A percentile compares a stretch with the other conserved stretches of the same genome.
These are phyloP conservation scores for Amauroascus verrucosus DNA, from an alignment of 2,329 filamentous ascomycete genomes.

Conservation along the genomic window DNA sequence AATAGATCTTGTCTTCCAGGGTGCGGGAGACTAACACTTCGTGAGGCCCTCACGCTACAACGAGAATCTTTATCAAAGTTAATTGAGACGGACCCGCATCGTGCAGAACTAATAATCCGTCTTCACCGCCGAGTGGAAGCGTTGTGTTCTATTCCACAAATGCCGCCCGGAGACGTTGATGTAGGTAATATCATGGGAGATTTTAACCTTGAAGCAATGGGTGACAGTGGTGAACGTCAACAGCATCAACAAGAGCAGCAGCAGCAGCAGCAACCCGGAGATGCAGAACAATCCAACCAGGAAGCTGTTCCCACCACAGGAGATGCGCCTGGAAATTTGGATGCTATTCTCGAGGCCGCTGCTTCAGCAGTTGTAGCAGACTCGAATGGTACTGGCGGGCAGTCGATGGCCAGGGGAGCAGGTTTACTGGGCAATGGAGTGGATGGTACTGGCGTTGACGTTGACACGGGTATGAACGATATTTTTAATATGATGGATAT, in stretches of 20 bases:
- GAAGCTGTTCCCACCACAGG: constrained; percentile 9
- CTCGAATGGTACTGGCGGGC: constrained; percentile 8
- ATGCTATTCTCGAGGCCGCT: constrained; percentile 33
- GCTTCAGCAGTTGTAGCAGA: constrained; percentile 28
- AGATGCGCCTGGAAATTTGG: constrained; percentile 28
- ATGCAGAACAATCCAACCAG: not conserved
- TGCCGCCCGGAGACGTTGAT: constrained; percentile 23
- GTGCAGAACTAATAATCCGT: constrained; percentile 37
- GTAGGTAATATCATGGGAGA: constrained; percentile 36
- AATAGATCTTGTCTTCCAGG: constrained; percentile 27
- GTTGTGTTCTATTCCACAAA: constrained; percentile 28
- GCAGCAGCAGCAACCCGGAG: constrained; percentile 6
- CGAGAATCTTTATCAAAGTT: constrained; percentile 33
- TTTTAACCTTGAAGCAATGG: constrained; percentile 28
- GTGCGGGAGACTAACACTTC: constrained; percentile 31
- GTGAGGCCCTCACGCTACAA: constrained; percentile 30
- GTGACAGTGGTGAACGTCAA: constrained; percentile 8
- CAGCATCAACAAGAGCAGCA: constrained; percentile 3
- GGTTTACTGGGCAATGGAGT: constrained; percentile 18
- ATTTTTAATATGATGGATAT: constrained; percentile 36
- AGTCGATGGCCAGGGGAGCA: constrained; percentile 19
- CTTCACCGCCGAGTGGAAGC: constrained; percentile 37
- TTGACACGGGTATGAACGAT: constrained; percentile 29
- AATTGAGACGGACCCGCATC: constrained; percentile 36
- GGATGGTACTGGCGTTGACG: constrained; percentile 22